Percentiles rank a stretch among this genome's conserved stretches.
phyloP scores from a whole-genome alignment of 257 asterid species.

The Nicotiana benthamiana region DNA sequence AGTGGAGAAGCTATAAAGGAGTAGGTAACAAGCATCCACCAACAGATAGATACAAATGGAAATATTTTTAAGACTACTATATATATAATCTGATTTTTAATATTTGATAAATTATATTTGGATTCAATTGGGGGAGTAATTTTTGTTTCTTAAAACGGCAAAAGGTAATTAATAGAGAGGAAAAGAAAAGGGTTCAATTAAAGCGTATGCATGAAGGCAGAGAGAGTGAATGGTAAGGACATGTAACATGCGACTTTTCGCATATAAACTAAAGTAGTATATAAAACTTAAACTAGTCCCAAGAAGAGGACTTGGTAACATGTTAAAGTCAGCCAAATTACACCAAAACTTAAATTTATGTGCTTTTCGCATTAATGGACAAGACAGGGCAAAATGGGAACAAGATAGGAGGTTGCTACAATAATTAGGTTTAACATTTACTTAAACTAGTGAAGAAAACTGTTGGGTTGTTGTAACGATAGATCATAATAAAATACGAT shows the following conservation, averaged over 20 bases:
- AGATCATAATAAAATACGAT: neutral
- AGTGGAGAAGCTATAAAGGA: slow-evolving; percentile 11
- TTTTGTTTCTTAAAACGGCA: slow-evolving; percentile 1
- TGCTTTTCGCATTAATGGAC: neutral
- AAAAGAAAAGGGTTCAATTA: neutral
- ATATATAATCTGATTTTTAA: neutral
- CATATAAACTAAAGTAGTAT: neutral
- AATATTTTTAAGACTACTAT: neutral
- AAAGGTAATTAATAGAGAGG: slow-evolving; percentile 8
- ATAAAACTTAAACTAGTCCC: neutral
- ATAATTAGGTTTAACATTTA: slow-evolving; percentile 17
- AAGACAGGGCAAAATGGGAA: neutral
- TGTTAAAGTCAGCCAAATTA: neutral
- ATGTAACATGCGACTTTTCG: neutral
- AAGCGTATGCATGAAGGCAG: slow-evolving; percentile 8
- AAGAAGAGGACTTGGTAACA: neutral
- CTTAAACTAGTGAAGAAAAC: slow-evolving; percentile 26
- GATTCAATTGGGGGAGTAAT: neutral
- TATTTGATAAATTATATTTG: neutral
- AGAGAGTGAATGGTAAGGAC: slow-evolving; percentile 7
- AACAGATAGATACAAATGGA: slow-evolving; percentile 2
- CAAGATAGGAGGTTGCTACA: slow-evolving; percentile 16
- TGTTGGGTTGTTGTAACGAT: slow-evolving; percentile 27
- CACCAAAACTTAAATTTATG: neutral
- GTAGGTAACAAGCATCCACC: slow-evolving; percentile 21